Percentiles rank a stretch among this genome's conserved stretches.
Evolutionary conservation across 805 yeast species (phyloP).

Genomic region (Scheffersomyces ergatensis): DNA sequence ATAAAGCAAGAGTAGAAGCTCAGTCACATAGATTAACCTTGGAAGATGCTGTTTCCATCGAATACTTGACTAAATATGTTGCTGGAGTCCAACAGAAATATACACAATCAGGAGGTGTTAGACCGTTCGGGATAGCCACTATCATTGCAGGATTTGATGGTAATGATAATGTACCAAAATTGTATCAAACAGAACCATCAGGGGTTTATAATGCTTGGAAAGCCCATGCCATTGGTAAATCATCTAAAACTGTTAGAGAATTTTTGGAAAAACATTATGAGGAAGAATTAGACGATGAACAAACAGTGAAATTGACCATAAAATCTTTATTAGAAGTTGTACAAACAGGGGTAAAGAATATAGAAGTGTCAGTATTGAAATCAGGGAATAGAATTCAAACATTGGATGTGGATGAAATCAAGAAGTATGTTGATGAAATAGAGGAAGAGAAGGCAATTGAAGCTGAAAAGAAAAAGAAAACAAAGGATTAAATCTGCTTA

Average conservation of each 20-base stretch:
- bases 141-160: constrained; percentile 94
- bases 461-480: constrained; percentile 65
- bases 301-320: constrained; percentile 76
- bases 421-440: constrained; percentile 71
- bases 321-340: constrained; percentile 92
- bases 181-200: constrained; percentile 95
- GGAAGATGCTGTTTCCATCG: constrained; percentile 90
- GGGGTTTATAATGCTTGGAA: constrained; percentile 98
- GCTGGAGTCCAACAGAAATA: constrained; percentile 98
- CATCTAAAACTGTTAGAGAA: constrained; percentile 92
- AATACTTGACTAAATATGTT: constrained; percentile 87
- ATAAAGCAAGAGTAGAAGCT: constrained; percentile 94
- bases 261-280: constrained; percentile 85
- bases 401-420: constrained; percentile 70
- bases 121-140: constrained; percentile 97
- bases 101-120: constrained; percentile 97
- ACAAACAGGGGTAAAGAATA: constrained; percentile 95
- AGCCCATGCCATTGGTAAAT: constrained; percentile 95
- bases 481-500: constrained; percentile 18
- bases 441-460: constrained; percentile 86
- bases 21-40: constrained; percentile 91
- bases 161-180: constrained; percentile 73
- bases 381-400: constrained; percentile 60
- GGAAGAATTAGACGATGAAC: constrained; percentile 61
- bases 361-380: constrained; percentile 85